Evolutionary conservation across 495 filamentous ascomycete species (phyloP), one percentile per base, ranked within the genome.

Genomic region (Neurospora terricola): DNA sequence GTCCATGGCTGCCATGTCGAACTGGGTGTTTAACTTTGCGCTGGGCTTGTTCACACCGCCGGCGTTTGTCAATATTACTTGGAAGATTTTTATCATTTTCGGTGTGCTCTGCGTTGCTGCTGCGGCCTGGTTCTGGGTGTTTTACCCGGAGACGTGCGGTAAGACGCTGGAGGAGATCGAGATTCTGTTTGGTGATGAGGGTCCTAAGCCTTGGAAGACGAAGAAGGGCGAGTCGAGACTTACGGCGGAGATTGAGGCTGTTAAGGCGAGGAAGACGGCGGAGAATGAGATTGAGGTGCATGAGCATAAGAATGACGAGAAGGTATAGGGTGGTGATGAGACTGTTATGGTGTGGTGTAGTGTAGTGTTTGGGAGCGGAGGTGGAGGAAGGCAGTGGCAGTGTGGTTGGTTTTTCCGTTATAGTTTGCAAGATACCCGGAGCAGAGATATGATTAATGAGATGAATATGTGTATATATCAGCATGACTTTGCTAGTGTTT

Each of bases 1-100:
- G 83, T 88, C 86, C 27, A 82, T 92, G 30, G 88, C 90, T 0
- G 87, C 90, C 0, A 84, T 90, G 34, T 88, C 87, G 4, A 93
- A 94, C 81, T 92, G 91, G 91, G 84, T 91, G 18, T 93, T 92
- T 85, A 92, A 92, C 83, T 92, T 92, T 76, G 91, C 90, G 0
- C 80, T 93, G 5, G 90, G 88, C 5, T 85, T 91, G 77, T 93
- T 93, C 79, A 87, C 91, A 5, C 90, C 91, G 2, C 90, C 91
- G 0, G 90, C 87, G 0, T 91, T 94, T 80, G 82, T 86, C 72
- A 92, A 92, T 79, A 93, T 93, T 75, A 84, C 85, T 45, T 93
- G 90, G 86, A 90, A 89, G 79, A 84, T 87, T 0, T 93, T 92
- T 73, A 90, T 93, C 75, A 89, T 94, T 73, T 93, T 94, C 71